Conservation (phyloP, 768 basidiomycete genomes). For the Tulasnella sp. region DNA sequence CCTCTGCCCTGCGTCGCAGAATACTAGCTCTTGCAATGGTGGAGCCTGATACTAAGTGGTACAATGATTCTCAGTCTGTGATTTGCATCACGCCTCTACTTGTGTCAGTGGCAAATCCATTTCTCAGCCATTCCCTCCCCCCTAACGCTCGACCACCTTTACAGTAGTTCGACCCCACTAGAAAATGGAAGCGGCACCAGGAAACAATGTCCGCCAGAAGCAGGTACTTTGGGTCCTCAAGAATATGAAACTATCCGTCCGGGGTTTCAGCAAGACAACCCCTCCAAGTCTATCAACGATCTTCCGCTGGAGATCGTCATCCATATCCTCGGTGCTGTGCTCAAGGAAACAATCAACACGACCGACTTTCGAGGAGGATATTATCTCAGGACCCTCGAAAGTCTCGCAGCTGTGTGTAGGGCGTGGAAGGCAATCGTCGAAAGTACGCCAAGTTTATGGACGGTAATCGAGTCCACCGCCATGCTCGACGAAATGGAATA, state of each 20-base stretch:
- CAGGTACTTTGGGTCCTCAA: neutral
- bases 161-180: too few species aligned
- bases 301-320: neutral
- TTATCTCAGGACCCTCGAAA: neutral
- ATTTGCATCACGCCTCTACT: too few species aligned
- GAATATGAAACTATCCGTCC: neutral
- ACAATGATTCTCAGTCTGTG: too few species aligned
- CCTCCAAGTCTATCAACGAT: neutral
- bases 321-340: neutral
- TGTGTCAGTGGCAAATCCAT: too few species aligned
- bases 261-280: neutral
- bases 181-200: neutral
- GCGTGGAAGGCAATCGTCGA: neutral
- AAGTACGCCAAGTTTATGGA: neutral
- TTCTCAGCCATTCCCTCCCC: too few species aligned
- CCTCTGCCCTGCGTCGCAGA: too few species aligned
- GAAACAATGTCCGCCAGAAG: neutral
- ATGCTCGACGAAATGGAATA: neutral
- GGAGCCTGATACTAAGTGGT: too few species aligned
- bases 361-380: neutral
- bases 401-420: neutral
- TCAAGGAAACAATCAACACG: neutral
- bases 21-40: too few species aligned
- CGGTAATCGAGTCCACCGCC: neutral
- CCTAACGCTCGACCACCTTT: too few species aligned